These are phyloP conservation scores for Drechslerella dactyloides DNA, from an alignment of 2,329 filamentous ascomycete species.

Conservation along the genomic window DNA sequence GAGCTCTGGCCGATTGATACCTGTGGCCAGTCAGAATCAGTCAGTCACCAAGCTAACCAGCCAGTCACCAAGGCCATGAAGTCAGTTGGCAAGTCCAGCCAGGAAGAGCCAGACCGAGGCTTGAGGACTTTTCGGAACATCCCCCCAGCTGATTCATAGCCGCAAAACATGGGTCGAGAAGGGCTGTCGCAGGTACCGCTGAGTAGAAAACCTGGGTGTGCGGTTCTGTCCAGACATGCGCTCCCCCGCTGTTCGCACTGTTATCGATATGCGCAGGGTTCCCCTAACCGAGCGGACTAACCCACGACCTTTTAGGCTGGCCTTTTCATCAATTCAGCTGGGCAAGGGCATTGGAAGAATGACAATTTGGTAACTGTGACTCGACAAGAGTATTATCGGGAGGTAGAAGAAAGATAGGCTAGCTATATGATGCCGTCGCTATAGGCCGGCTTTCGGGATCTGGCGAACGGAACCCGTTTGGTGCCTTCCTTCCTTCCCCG, in stretches of 20 bases:
- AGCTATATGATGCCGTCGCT: background rate
- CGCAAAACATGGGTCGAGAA: background rate
- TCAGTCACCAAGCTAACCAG: too few species aligned
- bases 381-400: background rate
- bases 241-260: constrained; percentile 2
- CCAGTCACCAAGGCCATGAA: too few species aligned
- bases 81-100: too few species aligned
- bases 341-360: constrained; percentile 24
- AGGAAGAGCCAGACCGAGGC: too few species aligned
- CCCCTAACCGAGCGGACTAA: constrained; percentile 44
- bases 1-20: too few species aligned
- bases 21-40: too few species aligned
- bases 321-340: constrained; percentile 36
- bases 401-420: too few species aligned
- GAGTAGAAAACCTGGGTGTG: too few species aligned
- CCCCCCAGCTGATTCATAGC: too few species aligned
- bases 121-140: too few species aligned
- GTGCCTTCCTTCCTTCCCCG: too few species aligned
- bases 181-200: background rate
- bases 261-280: constrained; percentile 45
- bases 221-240: too few species aligned
- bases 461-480: background rate
- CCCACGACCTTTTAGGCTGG: constrained; percentile 18
- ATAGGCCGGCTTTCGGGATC: background rate
- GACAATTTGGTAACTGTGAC: constrained; percentile 3